These are phyloP conservation scores for Mycena epipterygia DNA, from an alignment of 768 basidiomycete species.

Conservation along the genomic window DNA sequence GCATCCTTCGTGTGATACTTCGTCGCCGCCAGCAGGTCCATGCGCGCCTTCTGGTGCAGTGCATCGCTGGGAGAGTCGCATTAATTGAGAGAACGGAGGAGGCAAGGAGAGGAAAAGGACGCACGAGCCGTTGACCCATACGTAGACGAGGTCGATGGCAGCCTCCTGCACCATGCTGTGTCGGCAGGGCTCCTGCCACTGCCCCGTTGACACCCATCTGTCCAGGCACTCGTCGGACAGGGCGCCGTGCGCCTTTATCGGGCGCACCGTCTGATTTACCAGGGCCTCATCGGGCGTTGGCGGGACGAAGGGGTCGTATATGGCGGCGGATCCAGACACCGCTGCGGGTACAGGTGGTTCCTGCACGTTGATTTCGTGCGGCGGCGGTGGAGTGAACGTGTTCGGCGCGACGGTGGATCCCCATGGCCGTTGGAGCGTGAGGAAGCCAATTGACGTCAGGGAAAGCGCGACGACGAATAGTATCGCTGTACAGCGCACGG, in stretches of 20 bases:
- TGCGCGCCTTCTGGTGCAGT: constrained; percentile 31
- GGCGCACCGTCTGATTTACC: constrained; percentile 24
- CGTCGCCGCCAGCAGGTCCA: constrained; percentile 3
- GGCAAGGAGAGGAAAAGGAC: not conserved
- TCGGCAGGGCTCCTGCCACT: constrained; percentile 34
- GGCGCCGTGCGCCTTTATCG: constrained; percentile 25
- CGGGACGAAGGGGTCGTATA: constrained; percentile 32
- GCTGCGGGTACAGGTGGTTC: not conserved
- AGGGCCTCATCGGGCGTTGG: constrained; percentile 17
- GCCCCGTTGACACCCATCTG: constrained; percentile 31
- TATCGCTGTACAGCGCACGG: constrained; percentile 28
- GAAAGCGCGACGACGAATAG: constrained; percentile 32
- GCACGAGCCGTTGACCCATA: constrained; percentile 41
- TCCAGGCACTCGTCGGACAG: constrained; percentile 35
- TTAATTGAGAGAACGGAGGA: not conserved
- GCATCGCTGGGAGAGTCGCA: constrained; percentile 20
- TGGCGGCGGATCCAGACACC: not conserved
- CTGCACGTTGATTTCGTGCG: not conserved
- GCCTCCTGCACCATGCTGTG: constrained; percentile 31
- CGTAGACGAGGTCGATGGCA: constrained; percentile 34
- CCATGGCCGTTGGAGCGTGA: constrained; percentile 32
- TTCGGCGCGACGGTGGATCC: not conserved
- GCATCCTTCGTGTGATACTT: constrained; percentile 30
- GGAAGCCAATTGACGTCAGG: constrained; percentile 24
- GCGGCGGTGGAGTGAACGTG: constrained; percentile 5